Evolutionary conservation across 139 green algal genomes (phyloP).

Genomic region (Pseudopediastrum boryanum): DNA sequence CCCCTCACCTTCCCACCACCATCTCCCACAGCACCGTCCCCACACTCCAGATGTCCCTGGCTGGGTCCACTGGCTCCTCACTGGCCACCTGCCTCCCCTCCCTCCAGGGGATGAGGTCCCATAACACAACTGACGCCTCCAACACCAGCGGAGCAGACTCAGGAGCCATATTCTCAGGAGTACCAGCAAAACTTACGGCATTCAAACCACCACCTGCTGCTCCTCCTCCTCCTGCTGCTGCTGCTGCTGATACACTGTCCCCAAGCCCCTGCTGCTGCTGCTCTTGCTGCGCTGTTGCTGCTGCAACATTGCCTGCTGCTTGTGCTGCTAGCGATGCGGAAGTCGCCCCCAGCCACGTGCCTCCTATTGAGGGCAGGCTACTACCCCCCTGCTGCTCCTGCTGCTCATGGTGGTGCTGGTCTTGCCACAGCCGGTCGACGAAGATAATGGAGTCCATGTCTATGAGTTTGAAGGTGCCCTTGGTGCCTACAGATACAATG

Average conservation of each 20-base stretch:
- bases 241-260: too few relatives aligned
- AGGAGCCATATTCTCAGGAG: conserved; percentile 11
- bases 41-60: conserved; percentile 9
- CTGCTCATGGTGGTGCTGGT: not conserved
- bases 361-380: not conserved
- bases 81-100: conserved; percentile 3
- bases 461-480: conserved; percentile 13
- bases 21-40: conserved; percentile 16
- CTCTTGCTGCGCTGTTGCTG: not conserved
- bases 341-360: not conserved
- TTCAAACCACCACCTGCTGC: not conserved
- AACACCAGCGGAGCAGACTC: not conserved
- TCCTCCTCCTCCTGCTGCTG: not conserved
- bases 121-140: conserved; percentile 4
- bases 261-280: too few relatives aligned
- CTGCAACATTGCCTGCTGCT: conserved; percentile 8
- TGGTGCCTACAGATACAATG: not conserved
- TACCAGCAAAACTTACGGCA: conserved; percentile 6
- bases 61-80: not conserved
- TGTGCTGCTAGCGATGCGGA: not conserved
- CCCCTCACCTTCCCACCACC: conserved; percentile 11
- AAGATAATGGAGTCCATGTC: conserved; percentile 15
- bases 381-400: not conserved
- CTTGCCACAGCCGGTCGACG: not conserved
- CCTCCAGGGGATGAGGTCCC: not conserved